Evolutionary conservation across 192 early-diverging fungal species (phyloP).

Genomic region (Umbelopsis sp.): DNA sequence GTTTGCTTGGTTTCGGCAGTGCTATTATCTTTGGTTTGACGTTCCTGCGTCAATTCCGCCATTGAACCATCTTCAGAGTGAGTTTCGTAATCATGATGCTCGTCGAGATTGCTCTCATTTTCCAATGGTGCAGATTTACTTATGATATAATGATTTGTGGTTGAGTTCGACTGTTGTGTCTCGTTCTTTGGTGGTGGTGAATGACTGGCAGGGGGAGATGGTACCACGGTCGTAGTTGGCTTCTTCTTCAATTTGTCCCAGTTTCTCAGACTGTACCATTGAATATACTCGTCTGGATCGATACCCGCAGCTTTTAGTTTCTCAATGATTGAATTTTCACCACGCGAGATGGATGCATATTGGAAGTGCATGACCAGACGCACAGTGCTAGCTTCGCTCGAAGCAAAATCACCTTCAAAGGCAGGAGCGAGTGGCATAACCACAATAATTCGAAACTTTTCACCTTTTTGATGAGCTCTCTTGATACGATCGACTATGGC

Average conservation of each 20-base stretch:
- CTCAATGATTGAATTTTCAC: slow-evolving; percentile 68
- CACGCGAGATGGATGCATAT: slow-evolving; percentile 76
- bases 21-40: not conserved
- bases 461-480: slow-evolving; percentile 64
- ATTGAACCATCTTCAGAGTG: slow-evolving; percentile 1
- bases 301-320: slow-evolving; percentile 62
- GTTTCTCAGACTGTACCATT: slow-evolving; percentile 74
- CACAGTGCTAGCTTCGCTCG: slow-evolving; percentile 67
- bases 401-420: slow-evolving; percentile 80
- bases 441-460: slow-evolving; percentile 77
- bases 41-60: not conserved
- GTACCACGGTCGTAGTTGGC: not conserved
- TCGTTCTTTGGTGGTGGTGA: not conserved
- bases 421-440: slow-evolving; percentile 84
- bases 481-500: slow-evolving; percentile 76
- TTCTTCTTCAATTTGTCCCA: slow-evolving; percentile 65
- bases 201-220: not conserved
- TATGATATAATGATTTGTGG: slow-evolving; percentile 3
- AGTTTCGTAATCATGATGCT: not conserved
- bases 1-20: not conserved
- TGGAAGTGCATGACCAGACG: slow-evolving; percentile 81
- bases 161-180: not conserved
- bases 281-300: slow-evolving; percentile 65
- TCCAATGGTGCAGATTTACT: not conserved
- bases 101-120: not conserved